Evolutionary conservation across 2,329 filamentous ascomycete species (phyloP), one percentile per base, ranked within the genome.

Genomic region (Chrysoporthe austroafricana): DNA sequence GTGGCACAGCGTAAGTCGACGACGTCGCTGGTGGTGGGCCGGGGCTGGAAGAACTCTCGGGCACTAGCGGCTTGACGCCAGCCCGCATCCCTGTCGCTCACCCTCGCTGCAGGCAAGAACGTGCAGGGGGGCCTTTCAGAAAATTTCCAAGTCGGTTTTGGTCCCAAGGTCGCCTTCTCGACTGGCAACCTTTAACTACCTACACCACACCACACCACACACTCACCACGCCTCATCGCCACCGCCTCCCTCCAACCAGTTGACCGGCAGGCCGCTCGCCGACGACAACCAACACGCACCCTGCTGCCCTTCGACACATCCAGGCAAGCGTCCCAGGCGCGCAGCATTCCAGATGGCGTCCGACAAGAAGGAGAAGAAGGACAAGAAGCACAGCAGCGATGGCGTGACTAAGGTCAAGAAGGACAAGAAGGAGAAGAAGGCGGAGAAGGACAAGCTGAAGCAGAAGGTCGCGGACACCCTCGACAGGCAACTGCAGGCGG

Each of bases 391-490:
- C 75, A 84, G 82, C 69, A 81, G 80, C 65, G 80, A 83, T 66
- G 85, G 85, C 74, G 80, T 87, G 67, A 77, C 77, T 74, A 87
- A 88, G 79, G 73, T 79, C 72, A 84, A 86, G 77, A 85, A 86
- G 79, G 86, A 88, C 66, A 87, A 87, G 79, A 86, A 87, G 75
- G 85, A 86, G 44, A 91, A 91, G 84, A 91, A 89, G 79, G 83
- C 84, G 56, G 92, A 92, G 85, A 91, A 91, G 83, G 89, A 92
- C 73, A 91, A 91, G 87, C 87, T 86, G 62, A 84, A 85, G 78
- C 82, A 78, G 71, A 84, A 84, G 72, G 80, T 89, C 69, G 86
- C 83, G 60, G 85, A 86, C 67, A 85, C 84, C 44, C 82, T 93
- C 70, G 88, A 93, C 73, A 86, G 89, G 73, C 88, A 90, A 76